Evolutionary conservation across 2,329 filamentous ascomycete genomes (phyloP).

Genomic region (Trichoderma sp.): DNA sequence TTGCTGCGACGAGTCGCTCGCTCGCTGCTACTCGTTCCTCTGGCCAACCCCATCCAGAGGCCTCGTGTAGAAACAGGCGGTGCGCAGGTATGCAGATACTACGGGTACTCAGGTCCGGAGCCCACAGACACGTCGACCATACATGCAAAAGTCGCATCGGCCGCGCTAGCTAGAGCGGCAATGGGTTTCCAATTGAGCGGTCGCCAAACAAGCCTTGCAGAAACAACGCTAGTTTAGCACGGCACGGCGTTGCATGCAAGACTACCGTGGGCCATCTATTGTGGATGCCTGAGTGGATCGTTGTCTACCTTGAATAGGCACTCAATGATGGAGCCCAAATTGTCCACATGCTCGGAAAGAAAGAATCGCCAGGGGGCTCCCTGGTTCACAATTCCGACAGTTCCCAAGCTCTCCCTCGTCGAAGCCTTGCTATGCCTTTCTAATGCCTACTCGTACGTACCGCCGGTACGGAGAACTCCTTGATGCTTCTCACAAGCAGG

Average conservation of each 20-base stretch:
- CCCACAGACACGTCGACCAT: slow-evolving; percentile 22
- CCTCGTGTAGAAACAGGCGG: slow-evolving; percentile 12
- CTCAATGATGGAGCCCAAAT: slow-evolving; percentile 19
- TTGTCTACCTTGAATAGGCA: slow-evolving; percentile 13
- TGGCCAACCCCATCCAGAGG: not conserved
- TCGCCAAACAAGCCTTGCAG: slow-evolving; percentile 19
- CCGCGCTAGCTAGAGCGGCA: slow-evolving; percentile 22
- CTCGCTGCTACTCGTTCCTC: not conserved
- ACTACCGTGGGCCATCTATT: slow-evolving; percentile 19
- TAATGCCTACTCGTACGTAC: not conserved
- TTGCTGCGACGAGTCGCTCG: not conserved
- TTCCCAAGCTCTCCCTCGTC: not conserved
- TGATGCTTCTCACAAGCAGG: not conserved
- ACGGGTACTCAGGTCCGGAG: slow-evolving; percentile 10
- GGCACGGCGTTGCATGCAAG: slow-evolving; percentile 19
- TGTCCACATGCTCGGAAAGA: slow-evolving; percentile 21
- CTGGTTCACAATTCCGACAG: not conserved
- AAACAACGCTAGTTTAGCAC: slow-evolving; percentile 11
- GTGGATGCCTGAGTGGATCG: slow-evolving; percentile 19
- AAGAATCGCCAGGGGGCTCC: slow-evolving; percentile 9
- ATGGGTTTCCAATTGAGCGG: slow-evolving; percentile 24
- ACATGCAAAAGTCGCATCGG: slow-evolving; percentile 20
- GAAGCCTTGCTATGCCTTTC: not conserved
- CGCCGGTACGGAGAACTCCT: not conserved
- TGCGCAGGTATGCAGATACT: slow-evolving; percentile 13